Conservation (phyloP, 768 basidiomycete genomes). For the Sutorius australiensis region DNA sequence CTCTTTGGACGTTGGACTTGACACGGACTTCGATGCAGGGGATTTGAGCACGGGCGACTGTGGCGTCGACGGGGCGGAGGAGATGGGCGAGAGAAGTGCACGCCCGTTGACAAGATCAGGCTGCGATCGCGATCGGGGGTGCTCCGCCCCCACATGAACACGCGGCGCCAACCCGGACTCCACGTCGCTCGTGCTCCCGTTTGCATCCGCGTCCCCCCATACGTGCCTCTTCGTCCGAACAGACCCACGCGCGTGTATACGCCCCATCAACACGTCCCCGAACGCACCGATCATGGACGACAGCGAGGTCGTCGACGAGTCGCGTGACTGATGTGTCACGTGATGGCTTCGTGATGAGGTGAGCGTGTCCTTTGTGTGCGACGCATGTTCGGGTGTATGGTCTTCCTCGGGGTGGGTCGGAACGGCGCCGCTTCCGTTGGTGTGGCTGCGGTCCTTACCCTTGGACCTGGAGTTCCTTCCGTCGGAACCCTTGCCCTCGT, state of each 20-base stretch:
- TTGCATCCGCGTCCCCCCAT: neutral
- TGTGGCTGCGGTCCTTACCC: constrained; percentile 3
- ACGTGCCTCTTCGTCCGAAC: neutral
- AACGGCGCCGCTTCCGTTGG: neutral
- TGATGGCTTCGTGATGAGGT: neutral
- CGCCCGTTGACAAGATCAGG: neutral
- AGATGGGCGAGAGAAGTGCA: neutral
- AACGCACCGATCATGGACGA: constrained; percentile 20
- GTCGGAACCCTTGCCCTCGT: too few relatives aligned
- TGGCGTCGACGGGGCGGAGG: neutral
- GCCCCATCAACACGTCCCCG: constrained; percentile 14
- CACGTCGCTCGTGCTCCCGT: neutral
- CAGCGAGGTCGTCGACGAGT: constrained; percentile 16
- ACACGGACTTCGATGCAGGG: neutral
- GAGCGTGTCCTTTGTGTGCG: neutral
- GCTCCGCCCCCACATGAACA: neutral
- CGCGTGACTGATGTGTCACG: neutral
- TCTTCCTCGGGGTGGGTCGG: neutral
- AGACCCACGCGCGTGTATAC: constrained; percentile 3
- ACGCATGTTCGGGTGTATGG: neutral
- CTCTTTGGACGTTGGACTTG: too few relatives aligned
- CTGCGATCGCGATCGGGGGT: neutral
- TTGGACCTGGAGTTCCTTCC: neutral
- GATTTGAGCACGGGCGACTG: too few relatives aligned
- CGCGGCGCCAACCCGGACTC: constrained; percentile 10